Conservation (phyloP, 495 filamentous ascomycete genomes). For the Penicillium argentinense region DNA sequence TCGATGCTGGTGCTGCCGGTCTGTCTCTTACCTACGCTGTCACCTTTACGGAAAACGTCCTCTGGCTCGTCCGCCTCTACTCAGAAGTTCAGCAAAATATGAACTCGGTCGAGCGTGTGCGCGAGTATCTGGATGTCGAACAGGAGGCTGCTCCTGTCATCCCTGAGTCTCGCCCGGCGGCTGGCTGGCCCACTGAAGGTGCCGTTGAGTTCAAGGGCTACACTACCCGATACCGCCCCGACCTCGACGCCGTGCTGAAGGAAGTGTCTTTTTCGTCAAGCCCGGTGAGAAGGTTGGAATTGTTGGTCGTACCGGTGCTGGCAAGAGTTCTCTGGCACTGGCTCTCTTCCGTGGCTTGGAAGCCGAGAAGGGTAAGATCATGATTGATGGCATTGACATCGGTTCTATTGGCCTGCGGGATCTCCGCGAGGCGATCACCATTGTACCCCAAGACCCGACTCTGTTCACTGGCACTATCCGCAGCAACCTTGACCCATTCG, state of each 20-base stretch:
- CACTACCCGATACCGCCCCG: slow-evolving; percentile 82
- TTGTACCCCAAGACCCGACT: slow-evolving; percentile 97
- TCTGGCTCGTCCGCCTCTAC: slow-evolving; percentile 97
- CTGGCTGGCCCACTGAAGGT: slow-evolving; percentile 84
- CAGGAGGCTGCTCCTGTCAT: slow-evolving; percentile 84
- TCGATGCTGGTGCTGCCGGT: slow-evolving; percentile 93
- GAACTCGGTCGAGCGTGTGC: slow-evolving; percentile 98
- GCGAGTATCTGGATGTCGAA: slow-evolving; percentile 95
- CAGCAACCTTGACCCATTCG: slow-evolving; percentile 93
- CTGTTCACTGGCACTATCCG: slow-evolving; percentile 95
- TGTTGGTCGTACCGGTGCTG: slow-evolving; percentile 93
- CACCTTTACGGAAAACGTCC: slow-evolving; percentile 93
- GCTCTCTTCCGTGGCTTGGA: slow-evolving; percentile 98
- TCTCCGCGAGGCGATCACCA: slow-evolving; percentile 90
- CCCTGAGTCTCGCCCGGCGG: slow-evolving; percentile 70
- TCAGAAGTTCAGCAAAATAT: slow-evolving; percentile 97
- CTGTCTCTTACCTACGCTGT: slow-evolving; percentile 97
- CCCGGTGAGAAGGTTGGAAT: slow-evolving; percentile 94
- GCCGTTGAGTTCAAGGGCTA: slow-evolving; percentile 85
- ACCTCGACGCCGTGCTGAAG: slow-evolving; percentile 82
- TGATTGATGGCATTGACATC: slow-evolving; percentile 90
- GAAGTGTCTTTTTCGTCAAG: slow-evolving; percentile 81
- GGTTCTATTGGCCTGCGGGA: slow-evolving; percentile 85
- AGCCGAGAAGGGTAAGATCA: slow-evolving; percentile 84
- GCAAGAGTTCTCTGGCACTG: slow-evolving; percentile 93